Percentiles rank a stretch among this genome's conserved stretches.
These are phyloP conservation scores for Pezicula carpinea DNA, from an alignment of 2,329 filamentous ascomycete species.

Conservation along the genomic window DNA sequence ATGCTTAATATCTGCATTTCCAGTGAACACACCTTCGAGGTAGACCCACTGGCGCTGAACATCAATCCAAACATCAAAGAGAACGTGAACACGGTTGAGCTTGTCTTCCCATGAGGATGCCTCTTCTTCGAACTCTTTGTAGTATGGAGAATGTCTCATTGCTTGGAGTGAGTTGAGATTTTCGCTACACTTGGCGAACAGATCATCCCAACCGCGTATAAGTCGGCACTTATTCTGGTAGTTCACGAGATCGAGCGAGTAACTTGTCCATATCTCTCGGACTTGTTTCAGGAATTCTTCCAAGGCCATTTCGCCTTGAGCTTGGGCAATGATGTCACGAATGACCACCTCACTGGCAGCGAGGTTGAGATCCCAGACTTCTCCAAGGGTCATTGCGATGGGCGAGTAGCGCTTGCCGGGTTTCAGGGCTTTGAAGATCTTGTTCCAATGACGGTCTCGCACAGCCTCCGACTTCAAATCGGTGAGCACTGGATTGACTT, in stretches of 20 bases:
- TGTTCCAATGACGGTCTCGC: constrained; percentile 92
- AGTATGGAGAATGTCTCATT: constrained; percentile 98
- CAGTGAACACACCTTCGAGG: constrained; percentile 96
- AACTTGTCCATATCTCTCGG: constrained; percentile 94
- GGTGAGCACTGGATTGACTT: constrained; percentile 81
- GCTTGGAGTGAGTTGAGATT: constrained; percentile 96
- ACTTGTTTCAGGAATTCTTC: constrained; percentile 97
- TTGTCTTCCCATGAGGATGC: constrained; percentile 97
- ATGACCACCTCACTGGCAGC: constrained; percentile 83
- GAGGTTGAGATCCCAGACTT: constrained; percentile 96
- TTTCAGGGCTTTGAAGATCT: constrained; percentile 94
- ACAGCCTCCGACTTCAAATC: constrained; percentile 97
- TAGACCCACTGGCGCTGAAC: constrained; percentile 99
- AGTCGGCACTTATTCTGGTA: constrained; percentile 98
- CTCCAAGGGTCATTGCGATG: constrained; percentile 91
- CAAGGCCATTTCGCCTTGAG: constrained; percentile 95
- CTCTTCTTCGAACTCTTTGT: constrained; percentile 98
- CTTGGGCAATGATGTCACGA: constrained; percentile 88
- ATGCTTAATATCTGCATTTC: constrained; percentile 98
- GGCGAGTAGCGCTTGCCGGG: constrained; percentile 92
- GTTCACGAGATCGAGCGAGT: constrained; percentile 87
- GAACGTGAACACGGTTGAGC: constrained; percentile 90
- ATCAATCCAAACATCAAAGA: constrained; percentile 99
- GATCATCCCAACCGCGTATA: constrained; percentile 95
- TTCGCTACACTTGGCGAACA: constrained; percentile 98